Percentiles rank a stretch among this genome's conserved stretches.
These are phyloP conservation scores for Secale cereale DNA, from an alignment of 176 grass and related monocot species.

Conservation along the genomic window DNA sequence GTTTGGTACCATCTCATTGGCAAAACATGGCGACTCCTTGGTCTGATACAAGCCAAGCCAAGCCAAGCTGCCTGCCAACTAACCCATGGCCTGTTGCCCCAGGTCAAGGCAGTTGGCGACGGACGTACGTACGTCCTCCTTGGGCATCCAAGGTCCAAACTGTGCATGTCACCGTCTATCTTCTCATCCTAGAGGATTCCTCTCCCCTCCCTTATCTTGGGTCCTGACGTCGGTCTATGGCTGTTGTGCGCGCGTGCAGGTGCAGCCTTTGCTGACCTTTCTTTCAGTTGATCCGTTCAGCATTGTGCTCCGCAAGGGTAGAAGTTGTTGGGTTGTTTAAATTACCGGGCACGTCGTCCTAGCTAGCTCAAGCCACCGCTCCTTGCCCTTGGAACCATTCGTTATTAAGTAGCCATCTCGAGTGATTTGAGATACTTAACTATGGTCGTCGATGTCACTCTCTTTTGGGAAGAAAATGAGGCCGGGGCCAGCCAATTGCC, in stretches of 20 bases:
- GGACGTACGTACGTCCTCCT: not conserved
- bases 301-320: not conserved
- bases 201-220: constrained; percentile 22
- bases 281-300: not conserved
- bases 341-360: no score
- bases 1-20: not conserved
- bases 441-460: not conserved
- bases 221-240: constrained; percentile 39
- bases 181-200: constrained; percentile 18
- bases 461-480: not conserved
- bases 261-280: constrained; percentile 56
- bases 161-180: constrained; percentile 31
- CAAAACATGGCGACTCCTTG: not conserved
- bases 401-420: not conserved
- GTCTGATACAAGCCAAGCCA: not conserved
- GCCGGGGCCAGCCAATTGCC: not conserved
- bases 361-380: not conserved
- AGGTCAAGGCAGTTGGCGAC: constrained; percentile 30
- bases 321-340: not conserved
- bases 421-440: not conserved
- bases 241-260: not conserved
- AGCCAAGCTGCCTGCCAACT: not conserved
- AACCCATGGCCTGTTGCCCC: not conserved
- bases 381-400: not conserved
- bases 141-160: constrained; percentile 29